Conservation (phyloP, 169 alveolate genomes). For the Cryptosporidium sp. region DNA sequence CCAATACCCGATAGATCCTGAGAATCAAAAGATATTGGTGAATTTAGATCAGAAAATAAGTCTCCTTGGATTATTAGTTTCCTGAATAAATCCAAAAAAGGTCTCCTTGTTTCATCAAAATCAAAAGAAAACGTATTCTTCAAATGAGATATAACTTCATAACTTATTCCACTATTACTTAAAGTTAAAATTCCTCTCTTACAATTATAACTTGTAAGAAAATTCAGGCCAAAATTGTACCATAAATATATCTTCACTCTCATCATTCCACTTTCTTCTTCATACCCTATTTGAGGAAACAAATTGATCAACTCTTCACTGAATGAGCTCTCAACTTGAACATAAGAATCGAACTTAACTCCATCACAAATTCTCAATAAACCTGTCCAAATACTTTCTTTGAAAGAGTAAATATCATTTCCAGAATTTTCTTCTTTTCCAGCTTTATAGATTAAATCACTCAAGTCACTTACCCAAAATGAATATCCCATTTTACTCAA, state of each 20-base stretch:
- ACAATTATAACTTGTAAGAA: conserved; percentile 35
- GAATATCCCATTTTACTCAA: not conserved
- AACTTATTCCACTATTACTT: not conserved
- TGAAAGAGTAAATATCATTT: not conserved
- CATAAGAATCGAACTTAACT: conserved; percentile 8
- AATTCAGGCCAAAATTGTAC: conserved; percentile 28
- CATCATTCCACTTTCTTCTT: not conserved
- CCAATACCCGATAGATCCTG: not conserved
- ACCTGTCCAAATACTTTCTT: not conserved
- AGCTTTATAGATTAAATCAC: not conserved
- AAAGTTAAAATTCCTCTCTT: conserved; percentile 36
- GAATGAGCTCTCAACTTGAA: not conserved
- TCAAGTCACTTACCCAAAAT: conserved; percentile 49
- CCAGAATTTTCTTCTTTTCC: not conserved
- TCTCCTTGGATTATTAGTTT: conserved; percentile 2
- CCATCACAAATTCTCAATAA: conserved; percentile 50
- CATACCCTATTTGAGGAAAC: conserved; percentile 1
- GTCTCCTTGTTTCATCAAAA: not conserved
- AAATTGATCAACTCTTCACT: not conserved
- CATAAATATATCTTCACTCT: conserved; percentile 32
- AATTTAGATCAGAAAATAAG: not conserved
- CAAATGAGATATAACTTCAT: conserved; percentile 31
- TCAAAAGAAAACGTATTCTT: not conserved
- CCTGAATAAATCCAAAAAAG: conserved; percentile 8
- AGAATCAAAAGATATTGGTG: not conserved